Percentiles rank a stretch among this genome's conserved stretches.
Conservation (phyloP, 148 eudicot species). For the Oxyria digyna region DNA sequence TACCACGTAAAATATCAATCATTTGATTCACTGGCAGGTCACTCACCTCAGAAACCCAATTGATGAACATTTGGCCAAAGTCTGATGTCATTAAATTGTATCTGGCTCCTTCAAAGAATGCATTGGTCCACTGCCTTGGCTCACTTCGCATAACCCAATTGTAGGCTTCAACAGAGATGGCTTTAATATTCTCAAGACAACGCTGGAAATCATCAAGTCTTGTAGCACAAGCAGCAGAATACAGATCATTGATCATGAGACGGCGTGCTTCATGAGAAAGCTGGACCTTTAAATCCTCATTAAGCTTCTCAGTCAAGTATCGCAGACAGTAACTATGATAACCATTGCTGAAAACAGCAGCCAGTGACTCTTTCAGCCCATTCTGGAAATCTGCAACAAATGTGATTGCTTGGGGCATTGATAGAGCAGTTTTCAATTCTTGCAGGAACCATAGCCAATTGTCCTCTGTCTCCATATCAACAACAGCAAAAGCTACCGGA, state of each 20-base stretch:
- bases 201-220: constrained; percentile 29
- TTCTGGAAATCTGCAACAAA: constrained; percentile 50
- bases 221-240: constrained; percentile 48
- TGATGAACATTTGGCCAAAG: constrained; percentile 30
- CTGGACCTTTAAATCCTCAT: constrained; percentile 36
- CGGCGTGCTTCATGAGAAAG: constrained; percentile 53
- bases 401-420: constrained; percentile 28
- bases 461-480: constrained; percentile 36
- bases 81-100: constrained; percentile 42
- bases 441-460: constrained; percentile 54
- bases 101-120: constrained; percentile 37
- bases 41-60: constrained; percentile 46
- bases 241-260: constrained; percentile 44
- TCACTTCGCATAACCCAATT: constrained; percentile 42
- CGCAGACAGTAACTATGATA: constrained; percentile 43
- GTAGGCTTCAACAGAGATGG: constrained; percentile 49
- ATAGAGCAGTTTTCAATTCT: constrained; percentile 31
- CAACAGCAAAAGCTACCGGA: constrained; percentile 50
- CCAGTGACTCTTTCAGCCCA: constrained; percentile 35
- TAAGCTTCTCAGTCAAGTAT: constrained; percentile 42
- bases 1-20: constrained; percentile 32
- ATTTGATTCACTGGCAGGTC: constrained; percentile 50
- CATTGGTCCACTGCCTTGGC: constrained; percentile 51
- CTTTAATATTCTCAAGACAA: constrained; percentile 32
- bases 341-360: constrained; percentile 28